Percentiles rank a stretch among this genome's conserved stretches.
Conservation (phyloP, 2,329 filamentous ascomycete species). For the Ophiostoma sp. region DNA sequence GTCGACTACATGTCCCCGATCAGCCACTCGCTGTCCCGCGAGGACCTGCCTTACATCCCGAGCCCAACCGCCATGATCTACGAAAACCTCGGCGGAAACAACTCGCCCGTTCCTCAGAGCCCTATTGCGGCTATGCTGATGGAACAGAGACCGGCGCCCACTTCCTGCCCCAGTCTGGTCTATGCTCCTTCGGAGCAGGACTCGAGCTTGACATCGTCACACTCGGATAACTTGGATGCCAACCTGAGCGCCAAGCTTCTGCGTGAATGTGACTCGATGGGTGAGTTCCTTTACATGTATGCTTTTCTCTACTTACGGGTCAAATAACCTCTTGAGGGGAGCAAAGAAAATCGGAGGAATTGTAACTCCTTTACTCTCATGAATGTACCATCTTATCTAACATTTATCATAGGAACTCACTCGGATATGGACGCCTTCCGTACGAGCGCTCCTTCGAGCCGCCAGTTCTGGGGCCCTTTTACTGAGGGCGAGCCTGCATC, state of each 20-base stretch:
- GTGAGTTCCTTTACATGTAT: conserved; percentile 40
- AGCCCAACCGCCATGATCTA: conserved; percentile 51
- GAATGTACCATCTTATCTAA: neutral
- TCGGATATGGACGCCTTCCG: conserved; percentile 50
- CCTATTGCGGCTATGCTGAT: conserved; percentile 52
- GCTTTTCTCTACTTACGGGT: conserved; percentile 26
- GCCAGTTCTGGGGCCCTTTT: conserved; percentile 44
- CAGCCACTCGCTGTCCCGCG: conserved; percentile 48
- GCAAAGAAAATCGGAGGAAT: conserved; percentile 1
- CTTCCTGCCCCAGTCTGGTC: conserved; percentile 56
- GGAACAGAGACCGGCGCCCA: conserved; percentile 50
- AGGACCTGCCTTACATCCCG: conserved; percentile 52
- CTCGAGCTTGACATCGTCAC: conserved; percentile 53
- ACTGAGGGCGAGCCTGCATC: conserved; percentile 44
- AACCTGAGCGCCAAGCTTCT: conserved; percentile 50
- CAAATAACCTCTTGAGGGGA: neutral
- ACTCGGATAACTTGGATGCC: conserved; percentile 48
- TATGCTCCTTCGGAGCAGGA: conserved; percentile 57
- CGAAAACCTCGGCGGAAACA: conserved; percentile 36
- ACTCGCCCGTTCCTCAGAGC: conserved; percentile 43
- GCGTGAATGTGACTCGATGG: conserved; percentile 51
- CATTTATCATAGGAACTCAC: conserved; percentile 27
- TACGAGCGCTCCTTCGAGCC: conserved; percentile 45
- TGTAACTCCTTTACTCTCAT: neutral
- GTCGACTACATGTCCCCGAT: conserved; percentile 56